Evolutionary conservation across 176 grass and related monocot species (phyloP).

Genomic region (Typha latifolia): DNA sequence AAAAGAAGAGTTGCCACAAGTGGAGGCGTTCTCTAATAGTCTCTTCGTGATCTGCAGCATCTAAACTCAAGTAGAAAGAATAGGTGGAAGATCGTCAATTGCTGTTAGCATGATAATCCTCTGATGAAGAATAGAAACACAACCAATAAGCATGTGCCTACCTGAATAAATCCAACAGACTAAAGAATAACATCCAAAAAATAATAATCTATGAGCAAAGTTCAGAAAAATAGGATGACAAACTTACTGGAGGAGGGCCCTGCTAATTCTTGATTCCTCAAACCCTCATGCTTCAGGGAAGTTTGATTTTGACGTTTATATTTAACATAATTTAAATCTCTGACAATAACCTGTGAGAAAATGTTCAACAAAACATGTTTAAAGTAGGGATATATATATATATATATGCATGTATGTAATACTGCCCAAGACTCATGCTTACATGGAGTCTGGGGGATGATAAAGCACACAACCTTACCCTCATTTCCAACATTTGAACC

Average conservation of each 20-base stretch:
- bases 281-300: not conserved
- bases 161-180: not conserved
- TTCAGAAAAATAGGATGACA: slow-evolving; percentile 1
- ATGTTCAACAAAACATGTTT: not conserved
- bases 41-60: slow-evolving; percentile 18
- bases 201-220: not conserved
- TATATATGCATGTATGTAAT: not conserved
- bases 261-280: slow-evolving; percentile 3
- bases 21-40: slow-evolving; percentile 17
- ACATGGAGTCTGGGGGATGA: too few relatives aligned
- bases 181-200: not conserved
- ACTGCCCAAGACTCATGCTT: not conserved
- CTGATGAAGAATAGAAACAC: not conserved
- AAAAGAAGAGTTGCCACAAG: slow-evolving; percentile 71
- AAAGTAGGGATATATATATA: not conserved
- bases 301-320: slow-evolving; percentile 13
- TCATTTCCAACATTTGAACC: too few relatives aligned
- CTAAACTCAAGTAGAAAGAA: not conserved
- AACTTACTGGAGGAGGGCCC: slow-evolving; percentile 20
- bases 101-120: too few relatives aligned
- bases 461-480: too few relatives aligned
- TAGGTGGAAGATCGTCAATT: not conserved
- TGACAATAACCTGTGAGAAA: slow-evolving; percentile 29
- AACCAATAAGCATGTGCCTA: not conserved
- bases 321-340: slow-evolving; percentile 44